A percentile compares a stretch with the other conserved stretches of the same genome.
phyloP scores from a whole-genome alignment of 805 yeast species.

The Lipomyces chichibuensis region DNA sequence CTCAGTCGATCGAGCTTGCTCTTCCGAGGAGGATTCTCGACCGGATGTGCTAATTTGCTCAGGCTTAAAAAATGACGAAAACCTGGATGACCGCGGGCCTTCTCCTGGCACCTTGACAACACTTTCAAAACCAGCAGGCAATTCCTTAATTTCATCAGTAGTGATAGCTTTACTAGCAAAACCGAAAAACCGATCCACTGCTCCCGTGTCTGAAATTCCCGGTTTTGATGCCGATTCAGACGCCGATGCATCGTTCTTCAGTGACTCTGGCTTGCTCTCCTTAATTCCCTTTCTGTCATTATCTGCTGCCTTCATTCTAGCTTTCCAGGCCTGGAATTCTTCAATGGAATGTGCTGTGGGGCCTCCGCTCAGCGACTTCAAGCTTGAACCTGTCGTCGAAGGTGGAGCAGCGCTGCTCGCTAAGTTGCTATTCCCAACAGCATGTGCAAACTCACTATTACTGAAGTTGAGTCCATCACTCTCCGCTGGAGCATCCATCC shows the following conservation, averaged over 20 bases:
- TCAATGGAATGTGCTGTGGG: conserved; percentile 37
- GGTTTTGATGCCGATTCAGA: not conserved
- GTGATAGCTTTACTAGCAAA: conserved; percentile 13
- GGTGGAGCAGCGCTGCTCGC: not conserved
- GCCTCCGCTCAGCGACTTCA: conserved; percentile 4
- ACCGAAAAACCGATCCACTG: conserved; percentile 35
- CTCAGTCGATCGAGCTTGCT: not conserved
- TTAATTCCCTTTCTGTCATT: conserved; percentile 15
- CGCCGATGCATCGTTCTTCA: not conserved
- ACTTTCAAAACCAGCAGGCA: conserved; percentile 10
- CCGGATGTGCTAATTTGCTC: not conserved
- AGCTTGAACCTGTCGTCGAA: not conserved
- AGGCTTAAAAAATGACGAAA: conserved; percentile 33
- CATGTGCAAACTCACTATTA: conserved; percentile 28
- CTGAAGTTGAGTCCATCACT: conserved; percentile 16
- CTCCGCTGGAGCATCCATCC: conserved; percentile 24
- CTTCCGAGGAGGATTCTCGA: not conserved
- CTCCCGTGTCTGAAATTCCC: conserved; percentile 22
- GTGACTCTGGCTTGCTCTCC: not conserved
- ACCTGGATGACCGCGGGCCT: conserved; percentile 28
- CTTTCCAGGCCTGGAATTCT: conserved; percentile 44
- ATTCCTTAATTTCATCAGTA: conserved; percentile 25
- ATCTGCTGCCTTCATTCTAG: conserved; percentile 39
- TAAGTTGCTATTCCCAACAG: conserved; percentile 10
- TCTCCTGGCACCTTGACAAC: conserved; percentile 10